Evolutionary conservation across 371 early-diverging fungal species (phyloP).

Genomic region (Mortierella sp.): DNA sequence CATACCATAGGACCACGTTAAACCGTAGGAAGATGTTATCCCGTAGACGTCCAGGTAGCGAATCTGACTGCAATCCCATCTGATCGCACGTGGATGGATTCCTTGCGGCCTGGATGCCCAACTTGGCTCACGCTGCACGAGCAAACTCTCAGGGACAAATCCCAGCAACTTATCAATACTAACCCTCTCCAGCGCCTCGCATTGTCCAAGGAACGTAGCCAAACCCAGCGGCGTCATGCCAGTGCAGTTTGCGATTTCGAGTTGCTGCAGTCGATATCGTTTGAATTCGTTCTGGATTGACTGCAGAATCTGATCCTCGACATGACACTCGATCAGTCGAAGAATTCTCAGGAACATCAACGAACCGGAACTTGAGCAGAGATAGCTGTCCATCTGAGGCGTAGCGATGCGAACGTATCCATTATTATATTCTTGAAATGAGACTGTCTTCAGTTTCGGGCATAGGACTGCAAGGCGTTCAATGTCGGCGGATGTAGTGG

Average conservation of each 20-base stretch:
- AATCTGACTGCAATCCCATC: constrained; percentile 26
- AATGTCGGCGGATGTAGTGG: background rate
- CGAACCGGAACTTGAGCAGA: background rate
- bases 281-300: constrained; percentile 10
- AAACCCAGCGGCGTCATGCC: constrained; percentile 1
- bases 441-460: constrained; percentile 12
- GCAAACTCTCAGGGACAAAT: background rate
- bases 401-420: background rate
- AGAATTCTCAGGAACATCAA: background rate
- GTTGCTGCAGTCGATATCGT: constrained; percentile 7
- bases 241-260: constrained; percentile 8
- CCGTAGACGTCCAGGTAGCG: constrained; percentile 26
- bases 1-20: too few relatives aligned
- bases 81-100: constrained; percentile 4
- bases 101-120: background rate
- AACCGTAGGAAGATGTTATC: too few relatives aligned
- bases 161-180: constrained; percentile 8
- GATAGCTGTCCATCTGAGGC: background rate
- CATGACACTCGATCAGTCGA: background rate
- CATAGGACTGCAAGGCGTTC: constrained; percentile 7
- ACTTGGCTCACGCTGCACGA: background rate
- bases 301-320: background rate
- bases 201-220: constrained; percentile 21
- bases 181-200: constrained; percentile 16
- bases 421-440: constrained; percentile 2